Percentiles rank a stretch among this genome's conserved stretches.
Evolutionary conservation across 768 basidiomycete genomes (phyloP).

Genomic region (Leucogyrophana mollusca): DNA sequence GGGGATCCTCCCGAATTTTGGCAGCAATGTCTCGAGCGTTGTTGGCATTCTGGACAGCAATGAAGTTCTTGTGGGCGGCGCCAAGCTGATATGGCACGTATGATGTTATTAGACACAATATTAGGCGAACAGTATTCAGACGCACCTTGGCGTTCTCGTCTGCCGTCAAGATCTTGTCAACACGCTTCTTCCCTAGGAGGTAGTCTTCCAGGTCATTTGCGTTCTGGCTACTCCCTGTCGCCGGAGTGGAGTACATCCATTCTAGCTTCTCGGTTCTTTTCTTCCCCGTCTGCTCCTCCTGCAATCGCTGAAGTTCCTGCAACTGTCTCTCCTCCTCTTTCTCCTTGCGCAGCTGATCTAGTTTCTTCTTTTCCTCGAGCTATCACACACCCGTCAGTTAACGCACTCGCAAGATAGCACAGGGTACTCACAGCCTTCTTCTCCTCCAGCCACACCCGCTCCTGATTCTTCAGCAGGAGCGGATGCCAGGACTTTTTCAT

Average conservation of each 20-base stretch:
- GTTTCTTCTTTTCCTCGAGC: conserved; percentile 98
- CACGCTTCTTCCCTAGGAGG: conserved; percentile 93
- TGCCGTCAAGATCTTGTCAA: conserved; percentile 91
- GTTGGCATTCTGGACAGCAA: conserved; percentile 94
- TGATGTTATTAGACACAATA: conserved; percentile 1
- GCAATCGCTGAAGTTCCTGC: conserved; percentile 92
- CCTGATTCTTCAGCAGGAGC: conserved; percentile 96
- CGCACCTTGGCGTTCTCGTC: conserved; percentile 88
- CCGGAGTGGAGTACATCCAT: conserved; percentile 99
- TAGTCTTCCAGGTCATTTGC: conserved; percentile 95
- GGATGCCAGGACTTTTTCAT: conserved; percentile 99
- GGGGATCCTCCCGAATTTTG: conserved; percentile 95
- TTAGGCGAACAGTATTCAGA: conserved; percentile 3
- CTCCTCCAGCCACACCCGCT: conserved; percentile 98
- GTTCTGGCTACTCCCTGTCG: conserved; percentile 83
- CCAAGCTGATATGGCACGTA: conserved; percentile 53
- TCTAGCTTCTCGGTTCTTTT: conserved; percentile 93
- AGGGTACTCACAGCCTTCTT: conserved; percentile 79
- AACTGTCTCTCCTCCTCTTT: conserved; percentile 96
- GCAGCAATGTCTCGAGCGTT: conserved; percentile 81
- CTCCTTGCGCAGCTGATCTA: conserved; percentile 95
- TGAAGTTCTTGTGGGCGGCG: conserved; percentile 88
- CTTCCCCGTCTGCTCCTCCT: conserved; percentile 94
- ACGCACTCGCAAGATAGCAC: not conserved
- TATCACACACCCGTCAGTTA: conserved; percentile 31